Percentiles rank a stretch among this genome's conserved stretches.
These are phyloP conservation scores for Talaromyces sp. DNA, from an alignment of 2,329 filamentous ascomycete species.

Conservation along the genomic window DNA sequence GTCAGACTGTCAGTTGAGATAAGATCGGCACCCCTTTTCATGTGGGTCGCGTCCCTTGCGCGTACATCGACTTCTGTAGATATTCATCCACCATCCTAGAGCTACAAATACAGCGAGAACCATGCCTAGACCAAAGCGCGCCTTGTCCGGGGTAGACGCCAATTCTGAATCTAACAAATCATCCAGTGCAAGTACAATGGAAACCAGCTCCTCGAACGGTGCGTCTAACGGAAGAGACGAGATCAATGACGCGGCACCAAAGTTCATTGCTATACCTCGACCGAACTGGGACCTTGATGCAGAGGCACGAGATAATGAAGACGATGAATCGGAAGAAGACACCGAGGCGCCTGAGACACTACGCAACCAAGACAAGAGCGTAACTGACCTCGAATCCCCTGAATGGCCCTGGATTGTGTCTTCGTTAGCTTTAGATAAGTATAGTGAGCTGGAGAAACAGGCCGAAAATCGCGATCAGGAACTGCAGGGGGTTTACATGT, in stretches of 20 bases:
- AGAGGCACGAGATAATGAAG: neutral
- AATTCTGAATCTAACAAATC: neutral
- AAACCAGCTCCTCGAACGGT: neutral
- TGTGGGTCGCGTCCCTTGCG: neutral
- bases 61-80: neutral
- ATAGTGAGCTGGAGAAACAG: constrained; percentile 1
- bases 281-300: constrained; percentile 2
- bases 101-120: neutral
- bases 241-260: neutral
- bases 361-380: neutral
- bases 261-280: neutral
- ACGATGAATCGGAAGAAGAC: neutral
- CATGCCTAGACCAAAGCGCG: constrained; percentile 8
- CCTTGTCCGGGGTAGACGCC: neutral
- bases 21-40: neutral
- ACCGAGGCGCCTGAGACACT: neutral
- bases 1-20: no score
- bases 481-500: constrained; percentile 2
- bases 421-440: neutral
- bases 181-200: neutral
- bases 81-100: neutral
- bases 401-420: constrained; percentile 7
- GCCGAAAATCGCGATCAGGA: constrained; percentile 7
- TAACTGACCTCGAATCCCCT: neutral
- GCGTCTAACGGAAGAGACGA: neutral